Base-by-base conservation (phyloP, 768 basidiomycete species). In the Amyloporia xantha region DNA sequence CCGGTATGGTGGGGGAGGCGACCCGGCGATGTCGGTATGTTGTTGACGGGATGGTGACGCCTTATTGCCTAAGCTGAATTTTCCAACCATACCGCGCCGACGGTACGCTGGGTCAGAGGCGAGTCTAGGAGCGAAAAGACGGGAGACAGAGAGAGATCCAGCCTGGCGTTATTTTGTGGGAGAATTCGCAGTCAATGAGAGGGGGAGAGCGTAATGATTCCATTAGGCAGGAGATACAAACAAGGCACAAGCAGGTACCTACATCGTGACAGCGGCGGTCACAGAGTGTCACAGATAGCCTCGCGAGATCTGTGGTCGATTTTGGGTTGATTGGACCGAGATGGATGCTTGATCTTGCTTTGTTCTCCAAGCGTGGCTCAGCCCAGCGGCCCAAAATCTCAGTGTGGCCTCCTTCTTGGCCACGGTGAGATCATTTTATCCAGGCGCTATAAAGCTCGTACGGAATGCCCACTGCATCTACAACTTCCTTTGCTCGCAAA, bases 1-100 rank as follows among this genome's bases (percentile, higher is more conserved):
- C 40, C 67, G 60, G 63, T 69, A 68, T 5, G 68, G 64, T 47
- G 72, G 68, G 30, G 69, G 65, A 21, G 66, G 55, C 43, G 53
- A 41, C n/a, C 59, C 50, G 47, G 59, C 59, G 52, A 21, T 25
- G 57, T 59, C 42, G 51, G 55, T 57, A 52, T 57, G 61, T 41
- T 48, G 36, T 44, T 62, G 50, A 42, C 57, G 47, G 41, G 69
- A 55, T 39, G 69, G 59, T 38, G 67, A 58, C 26, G 54, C 62
- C 59, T 66, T 70, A 48, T 50, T 65, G 44, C 66, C 64, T 41
- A 63, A 54, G 57, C 68, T 65, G 51, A 71, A 66, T 52, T 69
- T 56, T 49, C 67, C 62, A 43, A 73, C 71, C 71, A 72, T 73
- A 52, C 56, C 56, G 58, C 55, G 25, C 46, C 48, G 38, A 53